phyloP scores from a whole-genome alignment of 352 stramenopile species.

The Phytopythium montanum region DNA sequence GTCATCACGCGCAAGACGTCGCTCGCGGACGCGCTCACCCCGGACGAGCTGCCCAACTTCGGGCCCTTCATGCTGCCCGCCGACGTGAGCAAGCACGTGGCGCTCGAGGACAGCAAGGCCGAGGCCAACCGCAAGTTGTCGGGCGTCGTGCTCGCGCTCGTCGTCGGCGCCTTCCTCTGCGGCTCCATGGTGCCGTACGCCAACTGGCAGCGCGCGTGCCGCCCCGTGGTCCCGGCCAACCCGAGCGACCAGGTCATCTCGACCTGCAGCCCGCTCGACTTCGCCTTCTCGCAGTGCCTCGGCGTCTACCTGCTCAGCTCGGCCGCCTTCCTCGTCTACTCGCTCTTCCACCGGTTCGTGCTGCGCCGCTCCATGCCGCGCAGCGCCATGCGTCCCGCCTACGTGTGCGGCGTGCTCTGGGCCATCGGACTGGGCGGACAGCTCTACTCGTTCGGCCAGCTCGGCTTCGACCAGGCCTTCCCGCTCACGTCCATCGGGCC shows the following conservation, averaged over 20 bases:
- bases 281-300: conserved; percentile 82
- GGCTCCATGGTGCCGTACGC: conserved; percentile 77
- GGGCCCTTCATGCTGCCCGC: conserved; percentile 75
- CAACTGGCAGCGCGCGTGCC: conserved; percentile 67
- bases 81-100: conserved; percentile 54
- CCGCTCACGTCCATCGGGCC: conserved; percentile 76
- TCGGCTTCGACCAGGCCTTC: conserved; percentile 84
- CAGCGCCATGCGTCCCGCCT: conserved; percentile 76
- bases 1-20: conserved; percentile 27
- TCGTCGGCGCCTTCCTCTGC: conserved; percentile 68
- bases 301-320: conserved; percentile 79
- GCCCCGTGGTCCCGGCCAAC: conserved; percentile 21
- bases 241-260: conserved; percentile 28
- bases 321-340: conserved; percentile 74
- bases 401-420: conserved; percentile 78
- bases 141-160: conserved; percentile 55
- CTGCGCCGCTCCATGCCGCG: conserved; percentile 74
- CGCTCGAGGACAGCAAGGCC: conserved; percentile 36
- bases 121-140: conserved; percentile 60
- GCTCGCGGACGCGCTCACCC: conserved; percentile 50
- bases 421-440: conserved; percentile 61
- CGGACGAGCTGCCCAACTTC: conserved; percentile 80
- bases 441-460: conserved; percentile 63
- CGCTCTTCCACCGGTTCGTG: conserved; percentile 70
- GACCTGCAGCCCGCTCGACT: conserved; percentile 79